These are phyloP conservation scores for Penicillium longicatenatum DNA, from an alignment of 495 filamentous ascomycete species.

Conservation along the genomic window DNA sequence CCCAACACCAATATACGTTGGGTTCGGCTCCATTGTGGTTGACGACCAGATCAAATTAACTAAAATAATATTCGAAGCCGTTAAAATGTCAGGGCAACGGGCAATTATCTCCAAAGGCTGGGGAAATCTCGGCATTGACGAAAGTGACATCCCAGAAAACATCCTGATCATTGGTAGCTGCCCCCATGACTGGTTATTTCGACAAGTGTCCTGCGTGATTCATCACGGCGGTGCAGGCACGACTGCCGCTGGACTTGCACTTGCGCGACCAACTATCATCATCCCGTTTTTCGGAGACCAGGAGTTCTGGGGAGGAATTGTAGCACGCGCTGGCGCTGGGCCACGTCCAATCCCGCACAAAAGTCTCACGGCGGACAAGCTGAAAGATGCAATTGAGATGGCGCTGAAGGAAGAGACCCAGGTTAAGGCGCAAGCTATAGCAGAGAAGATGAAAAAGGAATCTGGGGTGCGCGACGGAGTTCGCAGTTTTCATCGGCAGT, in stretches of 20 bases:
- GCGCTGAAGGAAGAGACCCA: conserved; percentile 58
- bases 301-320: conserved; percentile 80
- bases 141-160: conserved; percentile 58
- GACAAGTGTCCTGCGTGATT: conserved; percentile 71
- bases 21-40: conserved; percentile 81
- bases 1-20: conserved; percentile 75
- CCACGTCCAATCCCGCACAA: conserved; percentile 71
- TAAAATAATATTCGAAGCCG: conserved; percentile 66
- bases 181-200: conserved; percentile 84
- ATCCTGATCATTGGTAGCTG: conserved; percentile 79
- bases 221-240: conserved; percentile 86
- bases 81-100: conserved; percentile 64
- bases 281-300: conserved; percentile 88
- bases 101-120: conserved; percentile 81
- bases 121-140: conserved; percentile 70
- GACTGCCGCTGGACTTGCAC: conserved; percentile 70
- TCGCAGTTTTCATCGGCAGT: conserved; percentile 67
- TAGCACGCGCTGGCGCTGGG: conserved; percentile 70
- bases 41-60: conserved; percentile 72
- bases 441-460: conserved; percentile 62
- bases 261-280: conserved; percentile 70
- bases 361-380: conserved; percentile 60
- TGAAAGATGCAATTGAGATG: conserved; percentile 63
- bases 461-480: conserved; percentile 64
- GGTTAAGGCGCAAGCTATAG: conserved; percentile 59